These are phyloP conservation scores for Uronychia setigera DNA, from an alignment of 73 alveolate genomes.

Conservation along the genomic window DNA sequence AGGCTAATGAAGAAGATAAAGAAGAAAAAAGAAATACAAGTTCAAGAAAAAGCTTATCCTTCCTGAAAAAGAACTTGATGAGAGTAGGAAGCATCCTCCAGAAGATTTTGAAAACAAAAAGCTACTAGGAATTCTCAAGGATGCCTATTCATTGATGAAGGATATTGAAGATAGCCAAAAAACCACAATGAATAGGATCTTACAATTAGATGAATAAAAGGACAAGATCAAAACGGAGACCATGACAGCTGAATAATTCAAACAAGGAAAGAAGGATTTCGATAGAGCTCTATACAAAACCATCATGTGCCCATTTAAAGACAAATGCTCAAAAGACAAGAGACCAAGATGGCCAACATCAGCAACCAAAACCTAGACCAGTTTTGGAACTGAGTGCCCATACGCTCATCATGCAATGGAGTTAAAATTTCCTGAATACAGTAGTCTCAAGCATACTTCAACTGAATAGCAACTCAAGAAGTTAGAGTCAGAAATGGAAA, in stretches of 20 bases:
- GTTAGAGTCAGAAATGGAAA: slow-evolving; percentile 12
- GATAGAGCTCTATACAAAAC: slow-evolving; percentile 28
- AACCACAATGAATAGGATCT: too few species aligned
- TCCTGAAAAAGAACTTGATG: slow-evolving; percentile 14
- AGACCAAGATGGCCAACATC: slow-evolving; percentile 69
- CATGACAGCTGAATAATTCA: background rate
- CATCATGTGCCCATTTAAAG: slow-evolving; percentile 80
- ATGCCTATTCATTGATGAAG: slow-evolving; percentile 24
- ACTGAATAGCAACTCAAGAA: slow-evolving; percentile 11
- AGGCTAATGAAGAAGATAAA: background rate
- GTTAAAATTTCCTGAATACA: slow-evolving; percentile 48
- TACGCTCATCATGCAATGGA: slow-evolving; percentile 74
- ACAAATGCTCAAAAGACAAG: slow-evolving; percentile 66
- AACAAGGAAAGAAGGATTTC: background rate
- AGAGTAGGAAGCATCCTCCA: slow-evolving; percentile 28
- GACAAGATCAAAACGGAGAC: background rate
- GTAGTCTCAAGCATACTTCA: slow-evolving; percentile 11
- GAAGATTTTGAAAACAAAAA: slow-evolving; percentile 52
- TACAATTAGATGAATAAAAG: background rate
- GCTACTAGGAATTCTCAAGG: slow-evolving; percentile 21
- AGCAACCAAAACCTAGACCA: slow-evolving; percentile 13
- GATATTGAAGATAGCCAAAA: slow-evolving; percentile 20
- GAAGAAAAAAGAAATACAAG: background rate
- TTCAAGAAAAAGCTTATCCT: background rate
- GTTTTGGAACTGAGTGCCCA: slow-evolving; percentile 67